Percentiles rank a stretch among this genome's conserved stretches.
phyloP scores from a whole-genome alignment of 306 rosid species.

The Cercis canadensis region DNA sequence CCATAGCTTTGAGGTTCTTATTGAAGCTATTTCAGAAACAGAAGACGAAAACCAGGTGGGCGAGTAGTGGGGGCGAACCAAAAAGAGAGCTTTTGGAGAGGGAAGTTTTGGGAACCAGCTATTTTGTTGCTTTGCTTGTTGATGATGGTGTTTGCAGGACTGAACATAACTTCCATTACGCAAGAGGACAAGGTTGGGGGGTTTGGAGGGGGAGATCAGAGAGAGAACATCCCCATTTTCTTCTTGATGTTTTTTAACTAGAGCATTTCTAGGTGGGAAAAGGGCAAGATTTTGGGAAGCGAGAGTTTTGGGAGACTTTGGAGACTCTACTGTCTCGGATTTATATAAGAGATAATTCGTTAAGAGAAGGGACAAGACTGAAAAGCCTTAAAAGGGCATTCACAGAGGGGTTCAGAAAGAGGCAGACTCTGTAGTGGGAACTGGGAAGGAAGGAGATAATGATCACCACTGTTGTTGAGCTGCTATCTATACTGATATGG shows the following conservation, averaged over 20 bases:
- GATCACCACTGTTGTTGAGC: constrained; percentile 4
- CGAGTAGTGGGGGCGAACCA: constrained; percentile 77
- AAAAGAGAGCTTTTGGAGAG: constrained; percentile 62
- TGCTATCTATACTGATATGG: too few species aligned
- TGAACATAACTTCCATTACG: constrained; percentile 65
- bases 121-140: constrained; percentile 40
- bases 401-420: constrained; percentile 1
- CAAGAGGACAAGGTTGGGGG: constrained; percentile 32
- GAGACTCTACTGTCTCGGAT: constrained; percentile 36
- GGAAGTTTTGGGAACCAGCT: constrained; percentile 41
- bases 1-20: constrained; percentile 38
- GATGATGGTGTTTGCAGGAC: constrained; percentile 29
- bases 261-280: constrained; percentile 42
- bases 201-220: constrained; percentile 37
- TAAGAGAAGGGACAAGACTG: constrained; percentile 31
- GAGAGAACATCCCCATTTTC: constrained; percentile 64
- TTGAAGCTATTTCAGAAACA: constrained; percentile 29
- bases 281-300: constrained; percentile 29
- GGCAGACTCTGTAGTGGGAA: neutral
- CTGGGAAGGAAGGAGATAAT: neutral
- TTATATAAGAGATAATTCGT: constrained; percentile 30
- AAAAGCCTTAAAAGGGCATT: too few species aligned
- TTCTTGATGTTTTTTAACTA: constrained; percentile 49
- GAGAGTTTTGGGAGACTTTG: constrained; percentile 12
- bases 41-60: constrained; percentile 64